Evolutionary conservation across 306 rosid genomes (phyloP), one percentile per base, ranked within the genome.

Genomic region (Gleditsia sinensis): DNA sequence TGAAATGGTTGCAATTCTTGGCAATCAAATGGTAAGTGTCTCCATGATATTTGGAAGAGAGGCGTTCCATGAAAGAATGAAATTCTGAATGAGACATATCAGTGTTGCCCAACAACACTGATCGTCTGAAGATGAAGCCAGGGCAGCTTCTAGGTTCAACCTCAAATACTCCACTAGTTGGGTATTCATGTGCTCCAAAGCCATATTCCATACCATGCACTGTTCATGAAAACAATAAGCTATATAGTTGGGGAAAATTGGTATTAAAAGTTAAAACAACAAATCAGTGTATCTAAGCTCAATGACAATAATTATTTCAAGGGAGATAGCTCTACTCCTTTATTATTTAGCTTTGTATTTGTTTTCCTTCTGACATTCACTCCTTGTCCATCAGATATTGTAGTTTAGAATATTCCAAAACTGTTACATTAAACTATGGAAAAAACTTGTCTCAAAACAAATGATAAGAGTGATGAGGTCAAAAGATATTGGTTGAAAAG

Each of bases 111-210:
- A 95, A 81, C 78, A 86, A 69, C 74, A 95, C 61, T 14, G 98
- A 88, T 57, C 83, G 86, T 82, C 99, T 85, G 82, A 90, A 95
- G 83, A 92, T 85, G 80, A 90, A 95, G 83, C 97, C 99, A n/a
- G 98, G 98, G 80, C 99, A 95, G 82, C 83, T 88, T 86, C 83
- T 92, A 62, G 98, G 99, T 83, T 92, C 97, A 77, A 92, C 97
- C 93, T 92, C 97, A 78, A 95, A 95, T 71, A 95, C 92, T 58
- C 99, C 99, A 79, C 99, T 95, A 17, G 92, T 64, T 24, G 98
- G 70, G 73, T 84, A 95, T 54, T 95, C 98, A 25, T 95, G 99
- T 69, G 98, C 98, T 80, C 98, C 99, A 75, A 88, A 95, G 57
- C 96, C 99, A 76, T 86, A 95, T 82, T 95, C 99, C 93, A 86